These are phyloP conservation scores for Cryptococcus sp. DNA, from an alignment of 1,284 basidiomycete genomes.

Conservation along the genomic window DNA sequence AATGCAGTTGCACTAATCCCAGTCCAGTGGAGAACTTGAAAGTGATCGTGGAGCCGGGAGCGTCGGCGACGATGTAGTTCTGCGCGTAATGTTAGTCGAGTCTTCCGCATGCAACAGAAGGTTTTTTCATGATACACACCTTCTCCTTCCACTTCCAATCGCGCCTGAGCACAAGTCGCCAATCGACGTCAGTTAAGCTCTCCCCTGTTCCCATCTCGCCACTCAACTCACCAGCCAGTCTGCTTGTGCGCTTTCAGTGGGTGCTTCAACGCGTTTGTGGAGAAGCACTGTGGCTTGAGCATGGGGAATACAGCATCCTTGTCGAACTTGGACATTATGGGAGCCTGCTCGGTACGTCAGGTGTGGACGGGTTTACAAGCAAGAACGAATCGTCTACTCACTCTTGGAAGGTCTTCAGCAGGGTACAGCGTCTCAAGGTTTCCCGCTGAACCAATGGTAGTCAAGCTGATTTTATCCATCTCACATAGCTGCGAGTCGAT, in stretches of 20 bases:
- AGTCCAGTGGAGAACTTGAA: slow-evolving; percentile 37
- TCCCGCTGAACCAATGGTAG: slow-evolving; percentile 6
- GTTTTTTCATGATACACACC: slow-evolving; percentile 4
- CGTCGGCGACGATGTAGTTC: slow-evolving; percentile 43
- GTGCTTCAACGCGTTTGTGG: slow-evolving; percentile 32
- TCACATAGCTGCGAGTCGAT: slow-evolving; percentile 46
- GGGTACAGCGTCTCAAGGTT: slow-evolving; percentile 30
- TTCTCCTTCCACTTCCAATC: slow-evolving; percentile 46
- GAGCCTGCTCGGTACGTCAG: slow-evolving; percentile 17
- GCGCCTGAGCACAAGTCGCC: slow-evolving; percentile 20
- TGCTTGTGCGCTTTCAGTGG: slow-evolving; percentile 30
- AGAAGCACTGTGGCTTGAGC: slow-evolving; percentile 38
- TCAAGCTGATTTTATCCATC: slow-evolving; percentile 23
- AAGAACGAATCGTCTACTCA: slow-evolving; percentile 12
- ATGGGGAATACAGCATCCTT: slow-evolving; percentile 15
- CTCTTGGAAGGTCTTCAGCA: slow-evolving; percentile 29
- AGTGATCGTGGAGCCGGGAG: slow-evolving; percentile 39
- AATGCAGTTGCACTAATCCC: slow-evolving; percentile 41
- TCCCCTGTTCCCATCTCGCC: background rate
- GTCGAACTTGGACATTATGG: slow-evolving; percentile 32
- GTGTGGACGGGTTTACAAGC: slow-evolving; percentile 8
- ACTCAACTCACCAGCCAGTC: slow-evolving; percentile 40
- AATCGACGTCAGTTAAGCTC: background rate
- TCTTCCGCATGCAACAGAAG: too few relatives aligned
- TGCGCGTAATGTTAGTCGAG: slow-evolving; percentile 8